Base-by-base conservation (phyloP, 2,329 filamentous ascomycete species). In the Fusarium bulbicola region DNA sequence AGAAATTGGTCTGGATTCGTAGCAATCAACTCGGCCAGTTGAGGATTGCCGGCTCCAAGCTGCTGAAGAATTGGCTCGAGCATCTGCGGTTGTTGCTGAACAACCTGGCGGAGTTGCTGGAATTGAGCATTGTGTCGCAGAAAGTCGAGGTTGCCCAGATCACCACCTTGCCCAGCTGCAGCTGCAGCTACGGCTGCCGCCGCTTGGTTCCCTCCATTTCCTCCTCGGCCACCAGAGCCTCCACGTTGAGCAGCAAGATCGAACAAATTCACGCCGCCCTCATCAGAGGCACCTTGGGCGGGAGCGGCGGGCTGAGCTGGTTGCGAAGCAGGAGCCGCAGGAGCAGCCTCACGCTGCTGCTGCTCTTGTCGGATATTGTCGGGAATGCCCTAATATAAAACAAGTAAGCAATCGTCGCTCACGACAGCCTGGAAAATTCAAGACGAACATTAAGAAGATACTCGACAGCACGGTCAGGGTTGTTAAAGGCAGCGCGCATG, bases 51-150 rank as follows among this genome's bases (percentile, higher is more conserved):
- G 28, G 94, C 93, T 40, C 94, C 95, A 42, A 99, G 94, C 84
- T 98, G 95, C 84, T 98, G 95, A 63, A 99, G 87, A 76, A 99
- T 98, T 12, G 96, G 95, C 86, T 99, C 96, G 28, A 99, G 92
- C 96, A 99, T 99, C 81, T 96, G 93, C 24, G 96, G 96, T 82
- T 98, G 94, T 82, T 98, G 95, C 84, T 99, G 96, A 49, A 99
- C 95, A 28, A 99, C 92, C 84, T 98, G 95, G 72, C 96, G 93
- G 68, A 99, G 90, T 84, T 99, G 96, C 85, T 98, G 96, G 85
- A 99, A 99, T 83, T 98, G 95, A 30, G 95, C 92, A 82, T 98
- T 98, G 83, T 95, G 94, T 79, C 96, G 92, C 63, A 99, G 87
- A 82, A 97, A 98, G 74, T 98, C 95, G 66, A 99, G 90, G 79